phyloP scores from a whole-genome alignment of 257 asterid species.

The Mentha longifolia region DNA sequence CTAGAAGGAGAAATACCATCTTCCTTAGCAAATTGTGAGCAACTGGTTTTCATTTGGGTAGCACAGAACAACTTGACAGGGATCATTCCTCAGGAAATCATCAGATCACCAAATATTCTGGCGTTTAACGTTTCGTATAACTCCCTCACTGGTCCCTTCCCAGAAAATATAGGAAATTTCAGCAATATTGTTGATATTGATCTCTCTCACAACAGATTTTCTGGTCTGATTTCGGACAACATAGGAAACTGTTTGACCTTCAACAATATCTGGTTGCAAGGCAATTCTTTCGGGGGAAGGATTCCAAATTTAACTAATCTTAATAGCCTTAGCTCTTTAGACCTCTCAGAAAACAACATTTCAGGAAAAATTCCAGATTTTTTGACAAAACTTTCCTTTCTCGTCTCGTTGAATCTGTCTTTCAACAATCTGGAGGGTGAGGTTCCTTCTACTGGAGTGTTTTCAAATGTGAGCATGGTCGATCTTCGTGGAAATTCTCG shows the following conservation, averaged over 20 bases:
- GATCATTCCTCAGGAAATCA: conserved; percentile 42
- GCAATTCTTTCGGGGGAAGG: conserved; percentile 40
- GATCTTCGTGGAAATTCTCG: conserved; percentile 43
- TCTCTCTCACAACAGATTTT: conserved; percentile 46
- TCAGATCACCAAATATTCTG: conserved; percentile 39
- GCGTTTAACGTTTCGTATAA: conserved; percentile 43
- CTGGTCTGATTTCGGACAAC: conserved; percentile 47
- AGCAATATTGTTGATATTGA: conserved; percentile 46
- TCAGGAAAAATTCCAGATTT: conserved; percentile 45
- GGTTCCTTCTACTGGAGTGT: conserved; percentile 49
- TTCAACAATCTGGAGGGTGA: conserved; percentile 53
- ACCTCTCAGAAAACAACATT: conserved; percentile 47
- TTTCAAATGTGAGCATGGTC: conserved; percentile 36
- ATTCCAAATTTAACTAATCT: conserved; percentile 43
- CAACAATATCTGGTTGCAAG: conserved; percentile 42
- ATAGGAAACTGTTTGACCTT: conserved; percentile 44
- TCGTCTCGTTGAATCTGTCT: conserved; percentile 45
- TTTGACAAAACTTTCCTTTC: conserved; percentile 34
- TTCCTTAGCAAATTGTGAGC: conserved; percentile 42
- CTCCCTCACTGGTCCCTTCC: conserved; percentile 47
- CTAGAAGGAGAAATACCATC: conserved; percentile 52
- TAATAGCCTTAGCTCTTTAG: conserved; percentile 42
- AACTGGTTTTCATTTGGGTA: conserved; percentile 39
- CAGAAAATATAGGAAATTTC: conserved; percentile 46
- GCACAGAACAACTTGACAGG: conserved; percentile 51